phyloP scores from a whole-genome alignment of 805 yeast species.

The Saccharomyces cerevisiae region DNA sequence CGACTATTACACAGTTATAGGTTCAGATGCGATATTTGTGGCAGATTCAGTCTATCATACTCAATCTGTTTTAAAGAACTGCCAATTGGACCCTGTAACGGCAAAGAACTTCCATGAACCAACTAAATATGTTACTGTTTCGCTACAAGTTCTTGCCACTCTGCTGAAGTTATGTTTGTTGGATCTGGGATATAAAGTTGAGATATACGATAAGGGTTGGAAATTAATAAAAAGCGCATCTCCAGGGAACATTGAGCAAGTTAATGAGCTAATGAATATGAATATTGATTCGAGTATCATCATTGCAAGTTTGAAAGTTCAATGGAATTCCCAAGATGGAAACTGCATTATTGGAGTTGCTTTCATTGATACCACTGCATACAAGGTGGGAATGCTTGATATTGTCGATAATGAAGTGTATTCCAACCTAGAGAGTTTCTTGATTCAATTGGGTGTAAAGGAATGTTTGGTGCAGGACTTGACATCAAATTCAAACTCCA shows the following conservation, averaged over 20 bases:
- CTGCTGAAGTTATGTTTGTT: slow-evolving; percentile 59
- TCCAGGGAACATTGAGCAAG: slow-evolving; percentile 79
- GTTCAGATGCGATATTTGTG: slow-evolving; percentile 68
- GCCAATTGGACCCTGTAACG: slow-evolving; percentile 23
- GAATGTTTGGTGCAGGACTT: slow-evolving; percentile 60
- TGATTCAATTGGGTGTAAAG: slow-evolving; percentile 83
- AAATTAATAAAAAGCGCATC: slow-evolving; percentile 54
- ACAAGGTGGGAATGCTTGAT: slow-evolving; percentile 63
- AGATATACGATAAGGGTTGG: slow-evolving; percentile 68
- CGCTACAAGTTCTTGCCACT: slow-evolving; percentile 62
- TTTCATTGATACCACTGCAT: slow-evolving; percentile 64
- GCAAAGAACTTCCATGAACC: slow-evolving; percentile 34
- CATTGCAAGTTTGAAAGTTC: slow-evolving; percentile 36
- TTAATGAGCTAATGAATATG: slow-evolving; percentile 58
- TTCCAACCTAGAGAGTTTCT: slow-evolving; percentile 75
- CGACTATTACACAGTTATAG: slow-evolving; percentile 70
- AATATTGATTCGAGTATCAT: slow-evolving; percentile 45
- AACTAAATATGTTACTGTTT: slow-evolving; percentile 56
- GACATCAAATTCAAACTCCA: slow-evolving; percentile 15
- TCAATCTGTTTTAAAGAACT: slow-evolving; percentile 63
- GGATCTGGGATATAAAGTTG: slow-evolving; percentile 67
- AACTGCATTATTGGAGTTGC: slow-evolving; percentile 61
- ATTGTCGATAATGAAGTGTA: slow-evolving; percentile 81
- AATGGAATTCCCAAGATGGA: slow-evolving; percentile 27
- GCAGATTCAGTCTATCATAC: slow-evolving; percentile 84